Conservation (phyloP, 257 asterid genomes). For the Nicotiana attenuata region DNA sequence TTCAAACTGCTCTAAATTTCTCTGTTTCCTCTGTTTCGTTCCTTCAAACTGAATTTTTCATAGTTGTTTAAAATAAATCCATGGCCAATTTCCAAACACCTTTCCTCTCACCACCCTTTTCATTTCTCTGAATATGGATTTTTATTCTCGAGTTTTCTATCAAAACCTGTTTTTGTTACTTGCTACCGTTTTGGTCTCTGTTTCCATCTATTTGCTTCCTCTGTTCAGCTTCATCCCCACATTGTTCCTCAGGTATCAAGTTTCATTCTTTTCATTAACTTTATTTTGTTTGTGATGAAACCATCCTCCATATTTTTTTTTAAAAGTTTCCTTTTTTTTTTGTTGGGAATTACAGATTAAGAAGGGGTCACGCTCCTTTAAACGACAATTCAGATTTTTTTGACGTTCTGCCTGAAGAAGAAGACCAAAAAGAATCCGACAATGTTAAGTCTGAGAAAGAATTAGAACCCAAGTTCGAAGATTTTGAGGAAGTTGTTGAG, state of each 20-base stretch:
- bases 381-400: conserved; percentile 3
- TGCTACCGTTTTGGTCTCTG: conserved; percentile 24
- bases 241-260: conserved; percentile 41
- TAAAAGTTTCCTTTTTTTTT: background rate
- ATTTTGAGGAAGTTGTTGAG: conserved; percentile 15
- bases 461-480: conserved; percentile 3
- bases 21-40: conserved; percentile 19
- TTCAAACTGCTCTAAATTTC: conserved; percentile 5
- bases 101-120: conserved; percentile 1
- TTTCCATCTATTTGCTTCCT: conserved; percentile 34
- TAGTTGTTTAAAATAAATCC: conserved; percentile 12
- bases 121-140: conserved; percentile 36
- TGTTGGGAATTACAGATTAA: conserved; percentile 25
- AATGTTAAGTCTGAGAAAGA: conserved; percentile 20
- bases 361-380: conserved; percentile 9
- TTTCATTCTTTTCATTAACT: background rate
- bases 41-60: conserved; percentile 32
- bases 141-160: conserved; percentile 24
- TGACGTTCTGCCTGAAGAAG: conserved; percentile 11
- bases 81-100: background rate
- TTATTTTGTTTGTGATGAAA: background rate
- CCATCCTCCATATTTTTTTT: background rate
- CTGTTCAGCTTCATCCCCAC: conserved; percentile 37
- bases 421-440: background rate
- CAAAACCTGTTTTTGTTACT: conserved; percentile 31